Conservation (phyloP, 1,139 yeast species). For the Diutina neorugosa region DNA sequence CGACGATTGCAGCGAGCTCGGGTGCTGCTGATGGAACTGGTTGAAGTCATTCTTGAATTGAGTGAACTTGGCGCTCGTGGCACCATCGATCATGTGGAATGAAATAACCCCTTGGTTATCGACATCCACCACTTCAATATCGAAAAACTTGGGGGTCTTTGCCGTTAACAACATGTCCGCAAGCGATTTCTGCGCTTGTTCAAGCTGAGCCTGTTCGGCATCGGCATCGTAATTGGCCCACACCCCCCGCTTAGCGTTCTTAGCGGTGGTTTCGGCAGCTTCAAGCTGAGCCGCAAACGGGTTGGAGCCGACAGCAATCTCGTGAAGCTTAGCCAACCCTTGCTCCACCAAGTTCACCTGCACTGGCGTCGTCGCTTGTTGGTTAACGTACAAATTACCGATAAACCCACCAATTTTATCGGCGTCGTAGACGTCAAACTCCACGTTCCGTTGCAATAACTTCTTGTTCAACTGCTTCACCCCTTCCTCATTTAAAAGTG, state of each 20-base stretch:
- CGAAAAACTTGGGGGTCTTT: conserved; percentile 39
- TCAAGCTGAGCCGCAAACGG: conserved; percentile 40
- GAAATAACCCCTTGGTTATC: conserved; percentile 36
- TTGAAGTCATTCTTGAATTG: conserved; percentile 36
- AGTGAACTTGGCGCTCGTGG: conserved; percentile 22
- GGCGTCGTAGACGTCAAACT: conserved; percentile 52
- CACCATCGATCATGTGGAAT: conserved; percentile 35
- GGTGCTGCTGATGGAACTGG: conserved; percentile 28
- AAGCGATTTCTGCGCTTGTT: conserved; percentile 11
- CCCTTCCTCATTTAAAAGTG: conserved; percentile 40
- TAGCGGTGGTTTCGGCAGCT: conserved; percentile 56
- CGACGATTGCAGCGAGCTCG: conserved; percentile 26
- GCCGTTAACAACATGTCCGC: conserved; percentile 14
- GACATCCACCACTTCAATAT: conserved; percentile 50
- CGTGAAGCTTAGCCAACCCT: conserved; percentile 60
- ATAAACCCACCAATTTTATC: conserved; percentile 78
- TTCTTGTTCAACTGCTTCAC: conserved; percentile 41
- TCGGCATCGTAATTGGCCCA: conserved; percentile 51
- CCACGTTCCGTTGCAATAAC: conserved; percentile 62
- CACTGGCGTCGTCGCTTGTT: conserved; percentile 39
- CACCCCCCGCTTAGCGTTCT: conserved; percentile 40
- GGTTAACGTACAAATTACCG: conserved; percentile 51
- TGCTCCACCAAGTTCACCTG: conserved; percentile 49
- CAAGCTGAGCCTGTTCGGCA: conserved; percentile 15
- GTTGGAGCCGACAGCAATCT: conserved; percentile 48